These are phyloP conservation scores for Salix suchowensis DNA, from an alignment of 345 rosid genomes.

Conservation along the genomic window DNA sequence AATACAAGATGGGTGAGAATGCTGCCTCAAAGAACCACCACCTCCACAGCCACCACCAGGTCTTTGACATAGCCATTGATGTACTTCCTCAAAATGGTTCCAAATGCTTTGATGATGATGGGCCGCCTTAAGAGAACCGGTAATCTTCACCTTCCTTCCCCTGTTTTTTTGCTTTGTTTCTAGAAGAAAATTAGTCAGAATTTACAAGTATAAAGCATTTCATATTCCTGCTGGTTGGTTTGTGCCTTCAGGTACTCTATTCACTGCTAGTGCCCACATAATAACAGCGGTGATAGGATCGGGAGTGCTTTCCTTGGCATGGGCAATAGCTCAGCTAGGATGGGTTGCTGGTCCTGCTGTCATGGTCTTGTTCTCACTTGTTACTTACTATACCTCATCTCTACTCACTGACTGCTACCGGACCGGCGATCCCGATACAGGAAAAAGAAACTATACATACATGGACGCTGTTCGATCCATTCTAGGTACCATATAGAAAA, in stretches of 20 bases:
- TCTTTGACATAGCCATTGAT: background rate
- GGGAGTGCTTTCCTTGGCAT: conserved; percentile 21
- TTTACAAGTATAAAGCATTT: background rate
- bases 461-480: conserved; percentile 38
- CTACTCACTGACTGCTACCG: conserved; percentile 41
- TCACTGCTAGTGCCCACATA: conserved; percentile 14
- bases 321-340: conserved; percentile 23
- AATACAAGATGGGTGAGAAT: conserved; percentile 20
- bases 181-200: background rate
- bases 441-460: conserved; percentile 41
- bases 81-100: background rate
- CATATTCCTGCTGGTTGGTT: background rate
- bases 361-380: conserved; percentile 2
- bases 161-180: background rate
- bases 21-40: conserved; percentile 9
- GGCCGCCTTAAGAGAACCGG: conserved; percentile 4
- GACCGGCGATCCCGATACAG: conserved; percentile 36
- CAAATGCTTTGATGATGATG: conserved; percentile 10
- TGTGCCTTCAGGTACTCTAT: conserved; percentile 9
- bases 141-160: background rate
- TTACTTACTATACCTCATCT: conserved; percentile 20
- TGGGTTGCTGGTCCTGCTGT: conserved; percentile 20
- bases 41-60: background rate
- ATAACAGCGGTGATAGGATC: conserved; percentile 28
- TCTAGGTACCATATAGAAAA: conserved; percentile 27